Percentiles rank a stretch among this genome's conserved stretches.
phyloP scores from a whole-genome alignment of 495 filamentous ascomycete genomes.

The Lineolata rhizophorae region DNA sequence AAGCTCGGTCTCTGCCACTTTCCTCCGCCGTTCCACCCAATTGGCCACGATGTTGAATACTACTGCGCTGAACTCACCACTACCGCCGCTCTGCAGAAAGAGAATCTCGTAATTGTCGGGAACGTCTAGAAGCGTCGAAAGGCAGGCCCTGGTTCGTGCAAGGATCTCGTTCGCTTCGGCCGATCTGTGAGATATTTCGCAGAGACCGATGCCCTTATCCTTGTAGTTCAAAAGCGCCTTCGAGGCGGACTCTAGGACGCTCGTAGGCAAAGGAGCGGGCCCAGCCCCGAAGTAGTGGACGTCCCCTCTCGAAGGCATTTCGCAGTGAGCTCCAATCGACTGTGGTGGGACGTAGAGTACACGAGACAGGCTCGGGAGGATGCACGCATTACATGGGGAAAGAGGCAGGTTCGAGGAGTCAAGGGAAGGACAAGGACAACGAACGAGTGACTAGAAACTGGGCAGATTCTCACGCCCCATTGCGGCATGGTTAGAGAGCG shows the following conservation, averaged over 20 bases:
- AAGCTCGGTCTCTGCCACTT: slow-evolving; percentile 18
- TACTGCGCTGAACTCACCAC: slow-evolving; percentile 58
- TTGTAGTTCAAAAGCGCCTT: slow-evolving; percentile 65
- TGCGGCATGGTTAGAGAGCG: too few species aligned
- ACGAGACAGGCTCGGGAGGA: too few species aligned
- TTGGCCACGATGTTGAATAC: slow-evolving; percentile 61
- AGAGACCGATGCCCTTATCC: slow-evolving; percentile 54
- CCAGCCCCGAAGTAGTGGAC: slow-evolving; percentile 71
- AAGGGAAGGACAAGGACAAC: too few species aligned
- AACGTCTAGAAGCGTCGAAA: slow-evolving; percentile 40
- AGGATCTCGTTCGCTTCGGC: slow-evolving; percentile 33
- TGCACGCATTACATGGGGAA: too few species aligned
- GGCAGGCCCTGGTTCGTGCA: slow-evolving; percentile 13
- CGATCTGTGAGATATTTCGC: slow-evolving; percentile 83
- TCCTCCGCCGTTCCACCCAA: slow-evolving; percentile 48
- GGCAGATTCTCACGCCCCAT: too few species aligned
- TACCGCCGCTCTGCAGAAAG: slow-evolving; percentile 70
- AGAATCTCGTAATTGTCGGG: slow-evolving; percentile 56
- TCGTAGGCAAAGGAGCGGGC: slow-evolving; percentile 59
- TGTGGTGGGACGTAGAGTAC: too few species aligned
- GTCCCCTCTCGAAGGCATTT: slow-evolving; percentile 39
- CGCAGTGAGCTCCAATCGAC: too few species aligned
- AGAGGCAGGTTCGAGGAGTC: too few species aligned
- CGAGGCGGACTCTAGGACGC: slow-evolving; percentile 51
- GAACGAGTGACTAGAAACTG: too few species aligned